A percentile compares a stretch with the other conserved stretches of the same genome.
Conservation (phyloP, 2,329 filamentous ascomycete species). For the Torrubiellomyces zombiae region DNA sequence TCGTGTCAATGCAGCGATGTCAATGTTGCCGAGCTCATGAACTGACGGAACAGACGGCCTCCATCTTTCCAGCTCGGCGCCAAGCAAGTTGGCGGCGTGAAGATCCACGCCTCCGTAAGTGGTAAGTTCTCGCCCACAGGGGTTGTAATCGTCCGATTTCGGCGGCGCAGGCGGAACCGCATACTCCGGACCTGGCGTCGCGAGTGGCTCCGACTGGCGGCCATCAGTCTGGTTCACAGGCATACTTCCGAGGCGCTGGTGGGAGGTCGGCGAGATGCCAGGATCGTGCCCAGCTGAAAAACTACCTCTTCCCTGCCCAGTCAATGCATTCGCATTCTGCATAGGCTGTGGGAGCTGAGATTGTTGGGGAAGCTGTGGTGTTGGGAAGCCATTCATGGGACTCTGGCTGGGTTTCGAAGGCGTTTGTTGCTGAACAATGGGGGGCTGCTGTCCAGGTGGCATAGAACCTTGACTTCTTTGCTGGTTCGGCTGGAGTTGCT, state of each 20-base stretch:
- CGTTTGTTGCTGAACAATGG: conserved; percentile 19
- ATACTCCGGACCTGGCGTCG: conserved; percentile 10
- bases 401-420: conserved; percentile 24
- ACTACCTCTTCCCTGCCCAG: conserved; percentile 20
- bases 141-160: conserved; percentile 36
- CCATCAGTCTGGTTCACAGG: conserved; percentile 20
- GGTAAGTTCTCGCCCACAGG: conserved; percentile 35
- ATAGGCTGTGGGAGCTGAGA: conserved; percentile 4
- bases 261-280: conserved; percentile 29
- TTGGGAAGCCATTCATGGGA: conserved; percentile 20
- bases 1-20: conserved; percentile 77
- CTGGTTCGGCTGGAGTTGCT: conserved; percentile 21
- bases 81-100: conserved; percentile 44
- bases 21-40: conserved; percentile 69
- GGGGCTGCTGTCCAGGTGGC: conserved; percentile 16
- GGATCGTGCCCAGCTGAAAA: conserved; percentile 34
- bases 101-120: conserved; percentile 60
- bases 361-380: conserved; percentile 14
- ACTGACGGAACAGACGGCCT: conserved; percentile 62
- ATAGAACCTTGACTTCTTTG: conserved; percentile 16
- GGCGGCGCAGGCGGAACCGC: conserved; percentile 21
- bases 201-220: conserved; percentile 9
- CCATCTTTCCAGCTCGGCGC: conserved; percentile 47
- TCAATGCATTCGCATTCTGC: conserved; percentile 19
- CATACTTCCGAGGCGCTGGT: conserved; percentile 23